Evolutionary conservation across 2,329 filamentous ascomycete species (phyloP), one percentile per base, ranked within the genome.

Genomic region (Ceratocystis cubensis): DNA sequence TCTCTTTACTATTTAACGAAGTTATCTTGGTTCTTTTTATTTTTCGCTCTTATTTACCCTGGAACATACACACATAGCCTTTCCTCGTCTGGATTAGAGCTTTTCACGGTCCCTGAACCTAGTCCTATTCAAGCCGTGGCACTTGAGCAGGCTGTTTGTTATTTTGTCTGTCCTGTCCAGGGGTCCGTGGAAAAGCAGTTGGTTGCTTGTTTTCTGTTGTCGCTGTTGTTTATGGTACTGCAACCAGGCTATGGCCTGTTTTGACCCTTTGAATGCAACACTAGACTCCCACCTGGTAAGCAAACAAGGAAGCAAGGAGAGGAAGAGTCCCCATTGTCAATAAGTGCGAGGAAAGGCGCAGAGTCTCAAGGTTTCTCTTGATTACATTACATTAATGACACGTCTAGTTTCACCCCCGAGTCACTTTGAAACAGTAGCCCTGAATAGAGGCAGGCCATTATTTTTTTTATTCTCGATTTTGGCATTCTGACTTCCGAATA

Each of bases 91-190:
- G 53, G 53, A 25, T 57, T 57, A 57, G 61, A 63, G 61, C 61
- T 48, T 15, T 44, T 63, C 61, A 48, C 45, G 45, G 61, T 63
- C 61, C 61, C 61, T 63, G 61, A 48, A 25, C 28, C 61, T 63
- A 63, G 41, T 63, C 61, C 61, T 45, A 33, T 46, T 63, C 45
- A 17, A 44, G 61, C 61, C 20, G 25, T 63, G 41, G 25, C 25
- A 30, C 61, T 63, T 22, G 10, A n/a, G 8, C 22, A 33, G 53
- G 4, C 30, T 57, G 25, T 7, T 20, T 57, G 25, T n/a, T 20
- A 22, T 48, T 48, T 48, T 25, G n/a, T 22, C 22, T 25, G 48
- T 41, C n/a, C 22, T 50, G 30, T 1, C 53, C 53, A 30, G 53
- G 53, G 53, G 53, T 30, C 53, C 28, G 25, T 57, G 53, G 53